Evolutionary conservation across 2,329 filamentous ascomycete species (phyloP).

Genomic region (Emericellopsis atlantica): DNA sequence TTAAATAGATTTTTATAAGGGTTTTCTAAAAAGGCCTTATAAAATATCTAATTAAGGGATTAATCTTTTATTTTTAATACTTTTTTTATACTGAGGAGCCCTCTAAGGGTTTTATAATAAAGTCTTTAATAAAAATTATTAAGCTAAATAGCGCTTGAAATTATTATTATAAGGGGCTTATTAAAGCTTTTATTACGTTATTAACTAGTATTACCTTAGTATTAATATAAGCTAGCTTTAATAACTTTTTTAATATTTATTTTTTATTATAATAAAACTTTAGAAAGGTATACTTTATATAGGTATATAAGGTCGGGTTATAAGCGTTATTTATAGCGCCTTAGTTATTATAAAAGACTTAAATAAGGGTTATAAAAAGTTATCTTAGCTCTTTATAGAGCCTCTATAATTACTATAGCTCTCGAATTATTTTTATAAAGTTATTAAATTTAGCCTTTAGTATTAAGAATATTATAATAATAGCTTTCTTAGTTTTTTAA

Average conservation of each 20-base stretch:
- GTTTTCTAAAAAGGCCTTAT: no score
- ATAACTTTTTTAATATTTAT: not conserved
- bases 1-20: no score
- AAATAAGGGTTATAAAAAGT: no score
- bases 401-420: no score
- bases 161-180: not conserved
- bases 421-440: not conserved
- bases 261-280: slow-evolving; percentile 1
- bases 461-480: not conserved
- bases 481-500: no score
- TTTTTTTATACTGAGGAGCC: no score
- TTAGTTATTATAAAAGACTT: no score
- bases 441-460: not conserved
- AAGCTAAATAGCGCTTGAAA: not conserved
- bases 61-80: no score
- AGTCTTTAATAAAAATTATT: slow-evolving; percentile 1
- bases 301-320: not conserved
- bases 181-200: not conserved
- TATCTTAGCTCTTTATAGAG: no score
- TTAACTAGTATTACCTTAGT: not conserved
- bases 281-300: not conserved
- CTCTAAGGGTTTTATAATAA: no score
- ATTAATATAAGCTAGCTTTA: not conserved
- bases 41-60: no score
- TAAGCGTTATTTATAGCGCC: not conserved